Conservation (phyloP, 352 stramenopile genomes). For the Phytophthora kernoviae region DNA sequence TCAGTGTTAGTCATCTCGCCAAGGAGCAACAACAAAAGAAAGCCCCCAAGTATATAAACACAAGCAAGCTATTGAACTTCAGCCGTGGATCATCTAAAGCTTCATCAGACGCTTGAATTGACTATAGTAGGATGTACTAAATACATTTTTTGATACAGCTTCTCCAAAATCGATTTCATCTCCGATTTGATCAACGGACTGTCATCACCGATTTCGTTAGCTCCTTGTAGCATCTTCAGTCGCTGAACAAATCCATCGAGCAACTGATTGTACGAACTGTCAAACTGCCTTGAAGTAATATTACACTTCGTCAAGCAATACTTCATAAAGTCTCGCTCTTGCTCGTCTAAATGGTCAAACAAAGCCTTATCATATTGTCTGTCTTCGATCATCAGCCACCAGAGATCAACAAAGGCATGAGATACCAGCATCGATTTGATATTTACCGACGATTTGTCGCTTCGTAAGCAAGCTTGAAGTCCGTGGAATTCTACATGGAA, state of each 20-base stretch:
- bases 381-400: constrained; percentile 1
- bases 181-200: background rate
- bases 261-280: constrained; percentile 10
- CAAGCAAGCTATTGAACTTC: constrained; percentile 7
- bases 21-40: constrained; percentile 6
- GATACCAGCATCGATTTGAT: constrained; percentile 11
- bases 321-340: constrained; percentile 10
- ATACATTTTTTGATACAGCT: constrained; percentile 9
- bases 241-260: constrained; percentile 1
- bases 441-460: constrained; percentile 3
- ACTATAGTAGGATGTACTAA: constrained; percentile 6
- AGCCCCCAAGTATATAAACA: constrained; percentile 13
- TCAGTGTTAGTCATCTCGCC: constrained; percentile 7
- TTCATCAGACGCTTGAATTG: too few species aligned
- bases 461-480: constrained; percentile 8
- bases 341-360: constrained; percentile 5
- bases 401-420: constrained; percentile 10
- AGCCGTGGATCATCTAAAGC: background rate
- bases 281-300: constrained; percentile 7
- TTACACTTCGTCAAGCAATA: constrained; percentile 11
- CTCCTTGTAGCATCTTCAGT: constrained; percentile 1
- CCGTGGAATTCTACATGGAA: too few species aligned
- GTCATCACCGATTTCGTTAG: constrained; percentile 7
- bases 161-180: constrained; percentile 9
- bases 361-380: constrained; percentile 1